Conservation (phyloP, 768 basidiomycete species). For the Basidioascus undulatus region DNA sequence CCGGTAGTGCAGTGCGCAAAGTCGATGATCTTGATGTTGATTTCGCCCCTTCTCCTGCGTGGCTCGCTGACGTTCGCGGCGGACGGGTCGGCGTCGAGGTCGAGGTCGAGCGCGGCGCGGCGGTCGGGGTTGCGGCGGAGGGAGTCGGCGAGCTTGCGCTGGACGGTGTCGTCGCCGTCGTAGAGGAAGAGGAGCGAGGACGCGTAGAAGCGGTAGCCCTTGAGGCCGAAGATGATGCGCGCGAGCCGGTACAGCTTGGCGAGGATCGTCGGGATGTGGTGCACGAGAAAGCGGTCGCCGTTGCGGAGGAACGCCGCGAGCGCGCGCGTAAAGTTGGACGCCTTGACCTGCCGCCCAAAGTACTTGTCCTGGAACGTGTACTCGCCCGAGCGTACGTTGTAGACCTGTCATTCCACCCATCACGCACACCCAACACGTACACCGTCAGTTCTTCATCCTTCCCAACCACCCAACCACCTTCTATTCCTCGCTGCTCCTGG, state of each 20-base stretch:
- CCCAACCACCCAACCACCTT: too few relatives aligned
- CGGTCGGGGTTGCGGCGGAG: not conserved
- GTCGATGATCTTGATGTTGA: slow-evolving; percentile 89
- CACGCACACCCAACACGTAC: slow-evolving; percentile 1
- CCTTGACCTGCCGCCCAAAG: slow-evolving; percentile 66
- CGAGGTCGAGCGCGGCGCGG: slow-evolving; percentile 4
- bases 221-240: slow-evolving; percentile 61
- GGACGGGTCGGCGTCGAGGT: not conserved
- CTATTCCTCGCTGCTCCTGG: too few relatives aligned
- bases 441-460: too few relatives aligned
- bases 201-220: slow-evolving; percentile 95
- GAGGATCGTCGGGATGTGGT: slow-evolving; percentile 77
- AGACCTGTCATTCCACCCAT: slow-evolving; percentile 64
- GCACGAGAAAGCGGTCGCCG: slow-evolving; percentile 55
- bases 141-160: slow-evolving; percentile 26
- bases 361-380: slow-evolving; percentile 94
- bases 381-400: slow-evolving; percentile 60
- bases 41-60: slow-evolving; percentile 52
- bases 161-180: slow-evolving; percentile 75
- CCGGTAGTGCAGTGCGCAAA: slow-evolving; percentile 98
- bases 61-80: slow-evolving; percentile 30
- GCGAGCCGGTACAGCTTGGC: slow-evolving; percentile 87
- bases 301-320: slow-evolving; percentile 64
- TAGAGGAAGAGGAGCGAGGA: slow-evolving; percentile 92
- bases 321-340: slow-evolving; percentile 59